A percentile compares a stretch with the other conserved stretches of the same genome.
These are phyloP conservation scores for Zizania latifolia DNA, from an alignment of 176 grass and related monocot genomes.

Conservation along the genomic window DNA sequence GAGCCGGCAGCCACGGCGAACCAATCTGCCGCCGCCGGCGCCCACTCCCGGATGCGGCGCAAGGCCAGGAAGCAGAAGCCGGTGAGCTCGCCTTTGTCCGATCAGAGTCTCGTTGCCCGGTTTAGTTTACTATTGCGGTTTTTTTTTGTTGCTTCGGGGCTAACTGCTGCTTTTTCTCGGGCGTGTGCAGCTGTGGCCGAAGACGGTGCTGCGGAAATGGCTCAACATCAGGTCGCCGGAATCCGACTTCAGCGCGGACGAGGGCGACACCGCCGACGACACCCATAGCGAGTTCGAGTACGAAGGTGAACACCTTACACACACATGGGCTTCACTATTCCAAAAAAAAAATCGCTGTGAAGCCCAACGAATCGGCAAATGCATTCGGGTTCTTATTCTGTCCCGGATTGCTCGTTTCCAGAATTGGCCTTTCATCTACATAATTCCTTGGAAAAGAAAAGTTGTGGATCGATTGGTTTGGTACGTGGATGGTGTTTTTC, in stretches of 20 bases:
- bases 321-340: neutral
- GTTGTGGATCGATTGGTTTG: neutral
- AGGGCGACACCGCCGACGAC: conserved; percentile 70
- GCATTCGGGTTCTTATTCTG: conserved; percentile 4
- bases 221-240: conserved; percentile 85
- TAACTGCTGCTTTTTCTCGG: conserved; percentile 22
- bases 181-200: conserved; percentile 76
- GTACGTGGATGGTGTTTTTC: neutral
- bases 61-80: conserved; percentile 55
- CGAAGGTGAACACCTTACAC: too few relatives aligned
- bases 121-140: neutral
- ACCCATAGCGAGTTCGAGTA: conserved; percentile 67
- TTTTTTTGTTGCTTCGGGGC: neutral
- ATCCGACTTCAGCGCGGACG: conserved; percentile 91
- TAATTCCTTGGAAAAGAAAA: neutral
- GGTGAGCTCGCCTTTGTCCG: conserved; percentile 26
- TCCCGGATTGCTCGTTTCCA: neutral
- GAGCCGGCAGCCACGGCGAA: neutral
- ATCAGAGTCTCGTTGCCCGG: neutral
- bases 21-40: neutral
- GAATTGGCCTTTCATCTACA: neutral
- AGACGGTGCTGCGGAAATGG: conserved; percentile 81
- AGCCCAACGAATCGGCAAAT: neutral
- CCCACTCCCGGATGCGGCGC: conserved; percentile 12
- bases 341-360: neutral